Base-by-base conservation (phyloP, 1,139 yeast species). In the Wickerhamiella pararugosa region DNA sequence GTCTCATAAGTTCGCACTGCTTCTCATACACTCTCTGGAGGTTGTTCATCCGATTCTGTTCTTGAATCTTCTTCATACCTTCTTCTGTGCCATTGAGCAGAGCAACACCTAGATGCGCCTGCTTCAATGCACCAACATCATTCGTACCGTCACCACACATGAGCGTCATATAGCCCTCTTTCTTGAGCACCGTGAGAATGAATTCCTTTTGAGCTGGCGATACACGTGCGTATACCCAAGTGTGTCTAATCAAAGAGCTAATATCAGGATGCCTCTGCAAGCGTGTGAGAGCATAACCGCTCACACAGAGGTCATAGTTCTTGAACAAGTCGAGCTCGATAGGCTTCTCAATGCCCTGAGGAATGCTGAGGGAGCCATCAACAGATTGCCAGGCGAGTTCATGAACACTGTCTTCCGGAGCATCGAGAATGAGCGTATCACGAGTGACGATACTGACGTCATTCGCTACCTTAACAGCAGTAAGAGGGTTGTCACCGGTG, bases 131-230 rank as follows among this genome's bases (percentile, higher is more conserved):
- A 62, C 99, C 99, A 44, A 90, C 98, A 69, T 90, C 99, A 60
- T 90, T 90, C 30, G 99, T 90, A 65, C 99, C 99, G 65, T 90
- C 99, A 69, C 99, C 99, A 66, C 98, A 90, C 99, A 90, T 90
- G 54, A 92, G 72, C 30, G 98, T 90, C 56, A 75, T 80, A 63
- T 87, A 90, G 30, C 96, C 97, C 59, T 86, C 75, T 46, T 76
- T 79, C 62, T 90, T 90, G 59, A 84, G 73, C 36, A 84, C 73
- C 49, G 79, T 80, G 56, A 92, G 69, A 54, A 90, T 77, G 52
- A 79, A 84, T 65, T 90, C 98, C 65, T 90, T 92, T 67, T 90
- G 98, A 31, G 79, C 60, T 38, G 99, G 98, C 6, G 98, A 90
- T 33, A 92, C 98, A 66, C 99, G 81, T 40, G 98, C 96, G 59